Conservation (phyloP, 345 rosid species). For the Eucalyptus marginata region DNA sequence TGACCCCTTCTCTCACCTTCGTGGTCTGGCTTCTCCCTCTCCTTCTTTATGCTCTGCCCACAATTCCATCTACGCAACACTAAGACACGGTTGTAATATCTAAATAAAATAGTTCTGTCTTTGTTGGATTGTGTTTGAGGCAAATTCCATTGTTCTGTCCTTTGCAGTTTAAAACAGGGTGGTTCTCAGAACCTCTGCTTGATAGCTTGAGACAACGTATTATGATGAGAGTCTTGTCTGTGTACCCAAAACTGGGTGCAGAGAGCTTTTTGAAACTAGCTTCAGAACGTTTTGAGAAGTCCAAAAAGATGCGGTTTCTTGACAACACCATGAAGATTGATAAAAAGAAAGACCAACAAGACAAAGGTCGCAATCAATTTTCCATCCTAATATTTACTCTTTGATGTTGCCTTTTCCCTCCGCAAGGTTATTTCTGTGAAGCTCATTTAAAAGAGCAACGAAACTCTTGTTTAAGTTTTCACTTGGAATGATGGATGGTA, state of each 20-base stretch:
- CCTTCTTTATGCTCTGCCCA: not conserved
- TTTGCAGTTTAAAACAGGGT: constrained; percentile 75
- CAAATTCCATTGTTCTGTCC: not conserved
- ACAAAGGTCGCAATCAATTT: not conserved
- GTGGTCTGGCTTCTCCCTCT: not conserved
- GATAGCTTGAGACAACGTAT: constrained; percentile 70
- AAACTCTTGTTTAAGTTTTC: not conserved
- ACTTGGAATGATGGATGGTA: not conserved
- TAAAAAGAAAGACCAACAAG: constrained; percentile 26
- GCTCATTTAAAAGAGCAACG: not conserved
- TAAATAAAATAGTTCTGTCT: not conserved
- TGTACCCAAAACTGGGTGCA: constrained; percentile 62
- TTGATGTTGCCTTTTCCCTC: not conserved
- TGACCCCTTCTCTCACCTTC: not conserved
- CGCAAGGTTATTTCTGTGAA: not conserved
- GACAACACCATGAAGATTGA: constrained; percentile 30
- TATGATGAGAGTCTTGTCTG: constrained; percentile 67
- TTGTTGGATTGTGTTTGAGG: not conserved
- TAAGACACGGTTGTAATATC: not conserved
- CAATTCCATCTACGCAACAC: not conserved
- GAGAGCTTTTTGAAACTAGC: constrained; percentile 56
- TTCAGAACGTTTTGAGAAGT: constrained; percentile 68
- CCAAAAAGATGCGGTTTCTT: constrained; percentile 37
- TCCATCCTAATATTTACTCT: not conserved
- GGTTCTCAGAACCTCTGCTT: constrained; percentile 66